These are phyloP conservation scores for Geum urbanum DNA, from an alignment of 306 rosid genomes.

Conservation along the genomic window DNA sequence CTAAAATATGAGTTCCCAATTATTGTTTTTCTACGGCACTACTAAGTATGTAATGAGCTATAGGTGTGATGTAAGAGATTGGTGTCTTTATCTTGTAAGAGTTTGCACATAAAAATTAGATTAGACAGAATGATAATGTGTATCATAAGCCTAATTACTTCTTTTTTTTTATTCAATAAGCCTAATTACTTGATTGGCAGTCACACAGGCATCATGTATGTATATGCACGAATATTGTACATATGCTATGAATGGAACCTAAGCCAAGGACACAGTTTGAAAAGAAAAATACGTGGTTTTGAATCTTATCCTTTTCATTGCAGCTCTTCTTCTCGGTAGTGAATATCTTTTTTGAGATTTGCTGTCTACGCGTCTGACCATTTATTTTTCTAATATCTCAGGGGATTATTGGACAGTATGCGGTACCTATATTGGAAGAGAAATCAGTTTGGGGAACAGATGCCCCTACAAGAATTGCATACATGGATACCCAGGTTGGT, in stretches of 20 bases:
- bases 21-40: neutral
- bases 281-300: neutral
- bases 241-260: neutral
- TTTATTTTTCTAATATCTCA: constrained; percentile 24
- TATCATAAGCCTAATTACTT: neutral
- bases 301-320: neutral
- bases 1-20: neutral
- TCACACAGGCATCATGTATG: neutral
- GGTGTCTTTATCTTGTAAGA: neutral
- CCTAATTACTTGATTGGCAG: neutral
- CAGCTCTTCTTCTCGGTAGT: neutral
- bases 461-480: constrained; percentile 95
- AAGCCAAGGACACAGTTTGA: neutral
- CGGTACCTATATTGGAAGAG: constrained; percentile 89
- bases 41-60: neutral
- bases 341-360: constrained; percentile 6
- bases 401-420: constrained; percentile 97
- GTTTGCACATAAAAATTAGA: neutral
- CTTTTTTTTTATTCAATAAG: no score
- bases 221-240: neutral
- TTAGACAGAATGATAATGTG: neutral
- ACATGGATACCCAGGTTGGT: constrained; percentile 93
- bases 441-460: constrained; percentile 99
- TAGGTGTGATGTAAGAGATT: constrained; percentile 4
- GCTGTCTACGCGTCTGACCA: neutral